Percentiles rank a stretch among this genome's conserved stretches.
Conservation (phyloP, 768 basidiomycete genomes). For the Termitomyces sp. region DNA sequence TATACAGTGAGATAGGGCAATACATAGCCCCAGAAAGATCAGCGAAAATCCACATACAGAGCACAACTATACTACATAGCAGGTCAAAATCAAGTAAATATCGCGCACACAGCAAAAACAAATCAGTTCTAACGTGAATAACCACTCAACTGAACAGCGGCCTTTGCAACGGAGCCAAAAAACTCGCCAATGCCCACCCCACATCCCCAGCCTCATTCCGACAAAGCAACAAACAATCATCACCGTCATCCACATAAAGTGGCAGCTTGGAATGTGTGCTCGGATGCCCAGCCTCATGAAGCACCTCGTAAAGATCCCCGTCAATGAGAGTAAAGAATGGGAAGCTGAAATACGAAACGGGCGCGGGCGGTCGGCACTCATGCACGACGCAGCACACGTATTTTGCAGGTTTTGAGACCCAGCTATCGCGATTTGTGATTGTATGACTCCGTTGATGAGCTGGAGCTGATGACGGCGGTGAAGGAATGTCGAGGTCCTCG, state of each 20-base stretch:
- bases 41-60: not conserved
- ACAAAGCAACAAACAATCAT: conserved; percentile 77
- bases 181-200: conserved; percentile 84
- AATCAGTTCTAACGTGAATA: not conserved
- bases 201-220: conserved; percentile 52
- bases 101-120: not conserved
- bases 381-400: conserved; percentile 71
- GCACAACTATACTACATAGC: not conserved
- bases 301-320: conserved; percentile 61
- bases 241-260: conserved; percentile 70
- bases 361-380: conserved; percentile 58
- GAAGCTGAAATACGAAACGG: conserved; percentile 65
- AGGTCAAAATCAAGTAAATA: not conserved
- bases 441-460: conserved; percentile 14
- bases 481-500: conserved; percentile 17
- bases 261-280: conserved; percentile 70
- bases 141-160: conserved; percentile 6
- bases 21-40: too few relatives aligned
- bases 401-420: conserved; percentile 46
- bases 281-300: conserved; percentile 79
- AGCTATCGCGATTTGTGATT: conserved; percentile 34
- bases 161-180: conserved; percentile 57
- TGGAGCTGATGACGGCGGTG: conserved; percentile 8
- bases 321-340: conserved; percentile 73
- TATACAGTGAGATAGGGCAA: not conserved